Percentiles rank a stretch among this genome's conserved stretches.
These are phyloP conservation scores for Epichloe gansuensis DNA, from an alignment of 2,329 filamentous ascomycete genomes.

Conservation along the genomic window DNA sequence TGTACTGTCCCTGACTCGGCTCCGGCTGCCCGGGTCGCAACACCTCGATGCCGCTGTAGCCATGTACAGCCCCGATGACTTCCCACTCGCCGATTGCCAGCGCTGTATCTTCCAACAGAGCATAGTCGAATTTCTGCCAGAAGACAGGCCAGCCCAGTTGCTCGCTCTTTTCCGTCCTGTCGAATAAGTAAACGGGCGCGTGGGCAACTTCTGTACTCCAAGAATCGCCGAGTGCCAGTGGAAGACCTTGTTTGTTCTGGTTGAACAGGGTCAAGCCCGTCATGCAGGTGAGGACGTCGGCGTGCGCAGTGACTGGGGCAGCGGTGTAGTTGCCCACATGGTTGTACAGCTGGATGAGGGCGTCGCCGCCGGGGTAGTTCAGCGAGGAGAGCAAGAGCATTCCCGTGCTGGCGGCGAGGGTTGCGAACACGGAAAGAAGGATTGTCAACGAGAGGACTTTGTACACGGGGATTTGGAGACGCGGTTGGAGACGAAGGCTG, in stretches of 20 bases:
- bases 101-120: conserved; percentile 41
- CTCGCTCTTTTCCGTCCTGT: conserved; percentile 48
- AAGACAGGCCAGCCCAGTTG: conserved; percentile 37
- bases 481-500: conserved; percentile 56
- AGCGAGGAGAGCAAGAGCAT: conserved; percentile 72
- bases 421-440: conserved; percentile 44
- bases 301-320: conserved; percentile 36
- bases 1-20: conserved; percentile 7
- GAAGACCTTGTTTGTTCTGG: conserved; percentile 30
- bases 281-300: conserved; percentile 58
- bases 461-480: conserved; percentile 49
- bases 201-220: conserved; percentile 5
- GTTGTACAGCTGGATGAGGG: conserved; percentile 44
- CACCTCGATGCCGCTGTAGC: conserved; percentile 47
- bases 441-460: conserved; percentile 41
- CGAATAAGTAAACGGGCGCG: conserved; percentile 30
- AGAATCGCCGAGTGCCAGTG: conserved; percentile 18
- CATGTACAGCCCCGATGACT: conserved; percentile 42
- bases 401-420: conserved; percentile 47
- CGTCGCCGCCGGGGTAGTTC: conserved; percentile 88
- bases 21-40: conserved; percentile 31
- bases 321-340: conserved; percentile 15
- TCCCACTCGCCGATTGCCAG: conserved; percentile 42
- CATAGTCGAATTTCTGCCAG: conserved; percentile 54
- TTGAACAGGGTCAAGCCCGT: conserved; percentile 58